Evolutionary conservation across 345 rosid genomes (phyloP), one percentile per base, ranked within the genome.

Genomic region (Aegle marmelos): DNA sequence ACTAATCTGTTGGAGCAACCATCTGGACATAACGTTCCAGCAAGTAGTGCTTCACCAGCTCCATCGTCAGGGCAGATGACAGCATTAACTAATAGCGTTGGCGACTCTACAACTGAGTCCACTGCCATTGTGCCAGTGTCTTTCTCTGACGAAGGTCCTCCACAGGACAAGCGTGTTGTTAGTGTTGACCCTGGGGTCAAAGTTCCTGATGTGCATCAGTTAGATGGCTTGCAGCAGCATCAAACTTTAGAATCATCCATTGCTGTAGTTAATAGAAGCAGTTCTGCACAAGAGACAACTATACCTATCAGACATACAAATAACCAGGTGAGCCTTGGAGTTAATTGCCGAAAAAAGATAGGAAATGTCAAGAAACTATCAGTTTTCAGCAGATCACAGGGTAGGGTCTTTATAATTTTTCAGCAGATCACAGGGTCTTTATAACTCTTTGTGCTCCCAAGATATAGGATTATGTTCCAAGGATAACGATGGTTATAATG

Each of bases 311-410:
- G 28, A 70, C 62, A 67, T 68, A 66, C 37, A 76, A 73, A 68
- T 75, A 73, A 83, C 74, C 85, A 88, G 95, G 95, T 89, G 61
- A 67, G 84, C 27, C 24, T 68, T 75, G 31, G 27, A 24, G 2
- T 7, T 65, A 13, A 60, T 17, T 9, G 25, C 6, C 16, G 4
- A 41, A 57, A 8, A 60, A 58, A 39, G 9, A 21, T 2, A 5
- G 33, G 17, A 50, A 34, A 58, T n/a, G 22, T 39, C 30, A 24
- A 77, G 60, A 27, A 76, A 65, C 36, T 72, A 50, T 65, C 31
- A 59, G 37, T 34, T 24, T 39, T 76, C 17, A 70, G 30, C 7
- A 22, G 36, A 39, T 31, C n/a, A n/a, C n/a, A n/a, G n/a, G n/a
- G n/a, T n/a, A 33, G 11, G 28, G 34, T 45, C 9, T 57, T 71